Percentiles rank a stretch among this genome's conserved stretches.
Evolutionary conservation across 2,329 filamentous ascomycete species (phyloP).

Genomic region (Penicillium sp.): DNA sequence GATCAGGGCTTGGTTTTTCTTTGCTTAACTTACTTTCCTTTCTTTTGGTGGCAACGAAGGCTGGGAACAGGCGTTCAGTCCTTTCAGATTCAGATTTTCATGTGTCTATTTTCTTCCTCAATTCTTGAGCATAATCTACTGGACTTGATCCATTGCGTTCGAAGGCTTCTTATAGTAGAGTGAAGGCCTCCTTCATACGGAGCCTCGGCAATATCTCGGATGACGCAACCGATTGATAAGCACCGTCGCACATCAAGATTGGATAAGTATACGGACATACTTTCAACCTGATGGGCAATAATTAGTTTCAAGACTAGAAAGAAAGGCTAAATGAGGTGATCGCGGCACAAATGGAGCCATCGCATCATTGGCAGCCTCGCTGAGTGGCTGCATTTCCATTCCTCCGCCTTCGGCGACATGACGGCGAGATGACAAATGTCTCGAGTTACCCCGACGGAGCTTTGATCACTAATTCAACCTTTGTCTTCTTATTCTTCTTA

Average conservation of each 20-base stretch:
- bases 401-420: constrained; percentile 12
- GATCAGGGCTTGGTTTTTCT: neutral
- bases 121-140: neutral
- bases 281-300: neutral
- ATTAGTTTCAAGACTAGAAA: neutral
- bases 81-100: constrained; percentile 1
- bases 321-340: constrained; percentile 11
- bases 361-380: neutral
- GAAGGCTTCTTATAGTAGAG: neutral
- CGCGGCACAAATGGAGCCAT: constrained; percentile 9
- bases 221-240: neutral
- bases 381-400: constrained; percentile 11
- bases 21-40: neutral
- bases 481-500: no score
- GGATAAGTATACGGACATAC: neutral
- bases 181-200: neutral
- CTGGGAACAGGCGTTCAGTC: neutral
- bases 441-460: constrained; percentile 1
- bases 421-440: constrained; percentile 20
- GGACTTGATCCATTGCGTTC: neutral
- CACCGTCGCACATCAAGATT: neutral
- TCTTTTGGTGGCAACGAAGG: neutral
- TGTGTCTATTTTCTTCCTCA: neutral
- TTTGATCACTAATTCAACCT: constrained; percentile 14
- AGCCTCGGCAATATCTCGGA: neutral